Conservation (phyloP, 106 monocot species). For the Posidonia australis region DNA sequence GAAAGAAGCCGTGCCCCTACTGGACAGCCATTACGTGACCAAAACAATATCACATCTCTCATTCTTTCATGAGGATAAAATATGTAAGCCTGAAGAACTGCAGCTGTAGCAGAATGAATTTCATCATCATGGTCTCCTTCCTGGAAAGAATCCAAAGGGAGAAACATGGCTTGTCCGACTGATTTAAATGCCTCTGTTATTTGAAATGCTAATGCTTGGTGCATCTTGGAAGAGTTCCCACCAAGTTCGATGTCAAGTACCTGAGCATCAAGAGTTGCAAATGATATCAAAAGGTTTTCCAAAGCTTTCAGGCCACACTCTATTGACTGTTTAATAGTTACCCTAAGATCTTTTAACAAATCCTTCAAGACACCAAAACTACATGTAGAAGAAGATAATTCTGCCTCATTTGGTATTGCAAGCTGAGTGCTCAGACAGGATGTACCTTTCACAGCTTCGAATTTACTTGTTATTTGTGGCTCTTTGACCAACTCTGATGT, state of each 20-base stretch:
- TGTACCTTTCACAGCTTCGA: too few relatives aligned
- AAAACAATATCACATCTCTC: slow-evolving; percentile 3
- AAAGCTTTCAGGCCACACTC: too few relatives aligned
- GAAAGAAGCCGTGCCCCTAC: slow-evolving; percentile 8
- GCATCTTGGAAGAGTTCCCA: not conserved
- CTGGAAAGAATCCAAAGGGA: not conserved
- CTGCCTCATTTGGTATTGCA: too few relatives aligned
- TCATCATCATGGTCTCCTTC: slow-evolving; percentile 1
- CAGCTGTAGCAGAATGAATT: slow-evolving; percentile 13
- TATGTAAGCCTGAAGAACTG: slow-evolving; percentile 11
- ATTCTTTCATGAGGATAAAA: slow-evolving; percentile 8
- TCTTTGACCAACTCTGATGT: too few relatives aligned
- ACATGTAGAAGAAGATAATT: too few relatives aligned
- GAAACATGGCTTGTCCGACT: slow-evolving; percentile 2
- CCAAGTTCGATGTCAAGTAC: not conserved
- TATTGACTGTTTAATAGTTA: too few relatives aligned
- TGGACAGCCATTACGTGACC: slow-evolving; percentile 6
- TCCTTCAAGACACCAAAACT: too few relatives aligned
- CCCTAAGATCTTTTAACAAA: too few relatives aligned
- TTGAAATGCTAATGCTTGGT: slow-evolving; percentile 7
- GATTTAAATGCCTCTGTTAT: slow-evolving; percentile 11
- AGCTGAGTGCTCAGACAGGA: too few relatives aligned
- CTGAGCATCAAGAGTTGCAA: too few relatives aligned
- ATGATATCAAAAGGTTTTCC: too few relatives aligned
- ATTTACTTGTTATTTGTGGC: too few relatives aligned